Evolutionary conservation across 306 rosid genomes (phyloP).

Genomic region (Senna tora): DNA sequence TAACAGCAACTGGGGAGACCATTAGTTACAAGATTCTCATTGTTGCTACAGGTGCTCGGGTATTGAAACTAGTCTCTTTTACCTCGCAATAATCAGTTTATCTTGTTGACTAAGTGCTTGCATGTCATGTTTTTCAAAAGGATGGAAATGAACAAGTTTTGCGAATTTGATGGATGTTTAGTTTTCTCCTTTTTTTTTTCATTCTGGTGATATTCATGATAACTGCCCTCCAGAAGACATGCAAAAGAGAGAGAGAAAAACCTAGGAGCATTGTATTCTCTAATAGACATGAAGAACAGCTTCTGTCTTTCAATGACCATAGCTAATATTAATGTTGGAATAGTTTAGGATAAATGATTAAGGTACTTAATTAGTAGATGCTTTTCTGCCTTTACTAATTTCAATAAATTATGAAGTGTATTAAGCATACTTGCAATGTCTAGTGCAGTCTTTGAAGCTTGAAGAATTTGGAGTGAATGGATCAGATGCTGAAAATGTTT

Average conservation of each 20-base stretch:
- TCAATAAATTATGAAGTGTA: slow-evolving; percentile 12
- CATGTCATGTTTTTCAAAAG: slow-evolving; percentile 8
- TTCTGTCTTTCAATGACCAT: slow-evolving; percentile 14
- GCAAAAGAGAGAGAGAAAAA: slow-evolving; percentile 19
- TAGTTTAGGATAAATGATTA: slow-evolving; percentile 18
- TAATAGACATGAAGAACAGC: slow-evolving; percentile 4
- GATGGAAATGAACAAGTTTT: slow-evolving; percentile 11
- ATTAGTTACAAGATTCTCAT: slow-evolving; percentile 92
- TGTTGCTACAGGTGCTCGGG: slow-evolving; percentile 99
- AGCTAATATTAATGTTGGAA: slow-evolving; percentile 16
- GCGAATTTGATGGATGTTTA: slow-evolving; percentile 7
- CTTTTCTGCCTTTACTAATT: slow-evolving; percentile 9
- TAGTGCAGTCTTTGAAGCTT: slow-evolving; percentile 80
- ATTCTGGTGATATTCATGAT: not conserved
- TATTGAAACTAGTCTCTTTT: slow-evolving; percentile 60
- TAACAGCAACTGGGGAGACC: slow-evolving; percentile 93
- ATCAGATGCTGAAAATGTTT: slow-evolving; percentile 92
- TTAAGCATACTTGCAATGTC: slow-evolving; percentile 31
- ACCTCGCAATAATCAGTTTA: slow-evolving; percentile 16
- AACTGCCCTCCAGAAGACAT: slow-evolving; percentile 11
- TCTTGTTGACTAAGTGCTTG: slow-evolving; percentile 19
- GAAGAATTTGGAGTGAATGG: slow-evolving; percentile 97
- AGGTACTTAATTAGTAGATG: not conserved
- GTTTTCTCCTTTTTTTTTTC: not conserved
- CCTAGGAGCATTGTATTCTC: slow-evolving; percentile 14